These are phyloP conservation scores for Entophlyctis helioformis DNA, from an alignment of 192 early-diverging fungal species.

Conservation along the genomic window DNA sequence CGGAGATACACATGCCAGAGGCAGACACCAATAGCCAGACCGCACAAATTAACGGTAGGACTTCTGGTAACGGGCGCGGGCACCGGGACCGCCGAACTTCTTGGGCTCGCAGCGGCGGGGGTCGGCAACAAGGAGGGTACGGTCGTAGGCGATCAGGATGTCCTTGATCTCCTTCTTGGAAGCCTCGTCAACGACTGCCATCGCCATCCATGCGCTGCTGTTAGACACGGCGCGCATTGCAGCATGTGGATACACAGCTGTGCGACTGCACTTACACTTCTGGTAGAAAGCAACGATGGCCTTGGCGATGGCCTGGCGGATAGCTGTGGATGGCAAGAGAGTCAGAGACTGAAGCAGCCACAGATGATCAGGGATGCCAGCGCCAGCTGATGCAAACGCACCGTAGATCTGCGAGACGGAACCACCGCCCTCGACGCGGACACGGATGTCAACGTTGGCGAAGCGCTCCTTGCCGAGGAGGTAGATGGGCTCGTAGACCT, in stretches of 20 bases:
- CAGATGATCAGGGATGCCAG: too few species aligned
- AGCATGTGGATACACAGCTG: too few species aligned
- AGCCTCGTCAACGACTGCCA: conserved; percentile 86
- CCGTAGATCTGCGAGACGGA: conserved; percentile 92
- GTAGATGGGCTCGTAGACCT: conserved; percentile 98
- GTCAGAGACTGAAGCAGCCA: too few species aligned
- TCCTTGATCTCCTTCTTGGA: conserved; percentile 99
- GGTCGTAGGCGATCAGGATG: conserved; percentile 80
- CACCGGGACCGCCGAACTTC: conserved; percentile 99
- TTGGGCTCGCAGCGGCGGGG: conserved; percentile 99
- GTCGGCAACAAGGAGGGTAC: conserved; percentile 95
- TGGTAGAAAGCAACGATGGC: conserved; percentile 98
- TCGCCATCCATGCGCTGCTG: too few species aligned
- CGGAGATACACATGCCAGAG: too few species aligned
- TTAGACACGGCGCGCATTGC: too few species aligned
- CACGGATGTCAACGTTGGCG: conserved; percentile 90
- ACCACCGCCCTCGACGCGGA: conserved; percentile 96
- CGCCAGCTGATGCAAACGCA: conserved; percentile 2
- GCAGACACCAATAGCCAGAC: too few species aligned
- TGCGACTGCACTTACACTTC: conserved; percentile 57
- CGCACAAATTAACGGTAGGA: conserved; percentile 32
- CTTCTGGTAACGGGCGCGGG: conserved; percentile 84
- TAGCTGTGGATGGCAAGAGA: conserved; percentile 30
- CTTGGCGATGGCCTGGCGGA: conserved; percentile 99
- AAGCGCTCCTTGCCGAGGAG: conserved; percentile 94